Evolutionary conservation across 1,284 basidiomycete species (phyloP).

Genomic region (Cystobasidium pallidum): DNA sequence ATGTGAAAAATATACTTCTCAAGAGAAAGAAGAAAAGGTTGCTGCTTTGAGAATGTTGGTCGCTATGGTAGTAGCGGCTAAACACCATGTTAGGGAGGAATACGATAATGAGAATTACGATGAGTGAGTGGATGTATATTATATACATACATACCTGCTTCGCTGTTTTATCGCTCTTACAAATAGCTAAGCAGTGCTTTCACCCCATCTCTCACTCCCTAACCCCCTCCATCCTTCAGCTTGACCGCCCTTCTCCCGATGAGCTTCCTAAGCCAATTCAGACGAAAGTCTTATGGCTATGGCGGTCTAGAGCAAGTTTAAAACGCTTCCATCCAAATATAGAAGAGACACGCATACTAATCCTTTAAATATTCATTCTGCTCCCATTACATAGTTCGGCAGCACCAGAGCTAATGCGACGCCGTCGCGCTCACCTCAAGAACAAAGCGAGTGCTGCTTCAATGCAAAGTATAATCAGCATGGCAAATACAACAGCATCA

Average conservation of each 20-base stretch:
- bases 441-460: constrained; percentile 30
- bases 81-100: constrained; percentile 53
- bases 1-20: constrained; percentile 18
- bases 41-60: constrained; percentile 46
- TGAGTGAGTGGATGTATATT: constrained; percentile 46
- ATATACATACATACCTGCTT: too few relatives aligned
- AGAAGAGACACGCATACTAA: too few relatives aligned
- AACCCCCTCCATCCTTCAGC: not conserved
- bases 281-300: constrained; percentile 25
- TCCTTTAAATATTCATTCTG: not conserved
- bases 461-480: constrained; percentile 13
- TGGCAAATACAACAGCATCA: constrained; percentile 8
- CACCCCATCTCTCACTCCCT: too few relatives aligned
- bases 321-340: too few relatives aligned
- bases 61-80: constrained; percentile 47
- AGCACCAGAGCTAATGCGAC: not conserved
- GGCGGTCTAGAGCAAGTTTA: constrained; percentile 25
- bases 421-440: constrained; percentile 1
- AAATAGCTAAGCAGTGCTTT: too few relatives aligned
- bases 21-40: constrained; percentile 50
- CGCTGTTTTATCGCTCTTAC: too few relatives aligned
- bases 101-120: constrained; percentile 53
- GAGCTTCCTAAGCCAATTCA: constrained; percentile 43
- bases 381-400: not conserved
- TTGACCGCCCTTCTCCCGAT: constrained; percentile 2